Evolutionary conservation across 2,329 filamentous ascomycete genomes (phyloP).

Genomic region (Trichoderma sp.): DNA sequence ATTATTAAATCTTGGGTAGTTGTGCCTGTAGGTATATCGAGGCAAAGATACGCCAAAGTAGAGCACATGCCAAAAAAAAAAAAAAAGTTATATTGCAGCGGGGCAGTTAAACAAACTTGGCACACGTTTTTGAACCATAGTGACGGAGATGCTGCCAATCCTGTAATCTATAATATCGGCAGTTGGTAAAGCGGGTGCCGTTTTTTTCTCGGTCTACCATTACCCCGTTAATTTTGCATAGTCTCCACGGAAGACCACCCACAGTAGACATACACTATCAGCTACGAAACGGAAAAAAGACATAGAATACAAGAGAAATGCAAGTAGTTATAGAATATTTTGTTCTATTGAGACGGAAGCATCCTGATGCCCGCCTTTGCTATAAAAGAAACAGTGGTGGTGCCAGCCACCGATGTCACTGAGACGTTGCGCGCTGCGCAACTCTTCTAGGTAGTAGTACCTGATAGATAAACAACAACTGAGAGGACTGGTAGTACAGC

Average conservation of each 20-base stretch:
- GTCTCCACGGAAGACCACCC: neutral
- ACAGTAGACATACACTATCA: neutral
- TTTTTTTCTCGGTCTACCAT: neutral
- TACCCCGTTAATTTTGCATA: neutral
- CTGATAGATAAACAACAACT: neutral
- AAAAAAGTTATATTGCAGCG: neutral
- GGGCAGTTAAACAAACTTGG: neutral
- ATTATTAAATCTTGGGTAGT: no score
- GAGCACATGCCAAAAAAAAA: no score
- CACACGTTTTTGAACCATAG: neutral
- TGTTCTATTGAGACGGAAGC: constrained; percentile 11
- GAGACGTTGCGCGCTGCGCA: constrained; percentile 29
- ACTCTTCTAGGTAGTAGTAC: constrained; percentile 15
- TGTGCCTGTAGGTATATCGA: neutral
- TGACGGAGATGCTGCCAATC: neutral
- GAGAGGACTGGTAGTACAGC: constrained; percentile 10
- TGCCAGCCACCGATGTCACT: constrained; percentile 28
- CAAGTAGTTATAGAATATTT: neutral
- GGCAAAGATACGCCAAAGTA: neutral
- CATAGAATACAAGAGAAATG: neutral
- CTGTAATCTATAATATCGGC: neutral
- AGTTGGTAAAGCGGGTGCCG: neutral
- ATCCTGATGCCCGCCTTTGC: constrained; percentile 16
- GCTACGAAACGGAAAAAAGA: neutral
- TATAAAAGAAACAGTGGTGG: constrained; percentile 20